These are phyloP conservation scores for Sparassis latifolia DNA, from an alignment of 1,284 basidiomycete genomes.

Conservation along the genomic window DNA sequence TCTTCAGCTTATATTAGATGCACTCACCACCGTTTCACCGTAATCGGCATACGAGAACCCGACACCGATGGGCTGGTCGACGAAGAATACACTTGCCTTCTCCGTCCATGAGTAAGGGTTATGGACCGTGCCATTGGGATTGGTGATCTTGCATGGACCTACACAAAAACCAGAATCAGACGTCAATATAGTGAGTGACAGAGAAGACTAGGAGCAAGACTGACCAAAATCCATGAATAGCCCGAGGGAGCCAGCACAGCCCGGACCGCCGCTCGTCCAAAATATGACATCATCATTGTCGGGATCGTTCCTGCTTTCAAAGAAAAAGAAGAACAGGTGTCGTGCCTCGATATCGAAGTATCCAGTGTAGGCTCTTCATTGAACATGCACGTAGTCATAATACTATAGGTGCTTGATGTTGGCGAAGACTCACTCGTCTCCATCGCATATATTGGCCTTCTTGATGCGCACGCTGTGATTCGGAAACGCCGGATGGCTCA, in stretches of 20 bases:
- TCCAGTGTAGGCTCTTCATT: conserved; percentile 29
- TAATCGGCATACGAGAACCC: conserved; percentile 73
- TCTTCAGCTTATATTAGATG: neutral
- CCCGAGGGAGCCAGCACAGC: conserved; percentile 40
- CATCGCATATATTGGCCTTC: conserved; percentile 28
- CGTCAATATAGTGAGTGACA: neutral
- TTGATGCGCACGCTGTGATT: conserved; percentile 43
- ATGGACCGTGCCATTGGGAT: conserved; percentile 37
- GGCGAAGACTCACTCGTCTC: conserved; percentile 23
- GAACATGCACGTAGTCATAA: neutral
- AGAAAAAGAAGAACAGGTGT: conserved; percentile 76
- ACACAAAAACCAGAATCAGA: neutral
- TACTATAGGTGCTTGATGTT: conserved; percentile 16
- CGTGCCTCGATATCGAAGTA: conserved; percentile 66
- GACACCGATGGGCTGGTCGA: conserved; percentile 60
- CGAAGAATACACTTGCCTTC: conserved; percentile 65
- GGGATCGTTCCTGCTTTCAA: conserved; percentile 69
- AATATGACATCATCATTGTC: conserved; percentile 59
- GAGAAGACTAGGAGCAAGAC: neutral
- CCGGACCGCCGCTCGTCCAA: conserved; percentile 57
- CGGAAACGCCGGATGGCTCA: conserved; percentile 49
- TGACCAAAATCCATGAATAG: conserved; percentile 43
- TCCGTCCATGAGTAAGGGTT: conserved; percentile 64
- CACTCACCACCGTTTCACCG: conserved; percentile 36
- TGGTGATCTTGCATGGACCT: conserved; percentile 39